Conservation (phyloP, 306 rosid species). For the Cucumis hystrix region DNA sequence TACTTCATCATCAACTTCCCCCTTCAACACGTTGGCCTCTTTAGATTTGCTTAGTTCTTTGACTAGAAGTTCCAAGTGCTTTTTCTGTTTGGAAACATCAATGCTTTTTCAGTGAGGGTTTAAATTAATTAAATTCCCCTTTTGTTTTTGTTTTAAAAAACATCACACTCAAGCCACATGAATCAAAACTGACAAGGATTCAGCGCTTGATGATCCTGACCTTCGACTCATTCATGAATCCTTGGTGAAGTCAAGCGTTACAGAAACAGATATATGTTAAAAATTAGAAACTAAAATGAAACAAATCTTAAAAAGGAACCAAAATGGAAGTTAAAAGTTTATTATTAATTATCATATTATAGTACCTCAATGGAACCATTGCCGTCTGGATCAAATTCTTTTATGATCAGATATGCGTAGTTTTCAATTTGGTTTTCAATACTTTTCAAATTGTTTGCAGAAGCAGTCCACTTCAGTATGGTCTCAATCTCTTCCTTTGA, state of each 20-base stretch:
- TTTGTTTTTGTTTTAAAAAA: too few species aligned
- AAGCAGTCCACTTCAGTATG: constrained; percentile 53
- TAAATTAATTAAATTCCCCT: too few species aligned
- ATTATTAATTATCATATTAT: too few species aligned
- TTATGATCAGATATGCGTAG: constrained; percentile 48
- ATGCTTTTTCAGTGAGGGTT: background rate
- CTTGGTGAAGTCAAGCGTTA: too few species aligned
- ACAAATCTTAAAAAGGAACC: background rate
- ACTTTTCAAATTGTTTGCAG: constrained; percentile 41
- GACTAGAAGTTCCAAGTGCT: constrained; percentile 41
- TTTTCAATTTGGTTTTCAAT: constrained; percentile 26
- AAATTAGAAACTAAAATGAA: background rate
- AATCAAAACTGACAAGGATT: too few species aligned
- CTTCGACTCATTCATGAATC: too few species aligned
- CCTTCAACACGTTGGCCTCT: background rate
- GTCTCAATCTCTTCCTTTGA: constrained; percentile 44
- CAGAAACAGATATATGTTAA: background rate
- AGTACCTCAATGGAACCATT: constrained; percentile 50
- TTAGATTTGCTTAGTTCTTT: background rate
- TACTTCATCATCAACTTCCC: background rate
- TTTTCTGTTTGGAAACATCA: constrained; percentile 23
- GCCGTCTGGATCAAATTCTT: constrained; percentile 50
- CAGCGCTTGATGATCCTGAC: too few species aligned
- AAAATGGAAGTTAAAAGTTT: too few species aligned
- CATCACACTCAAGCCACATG: too few species aligned